Percentiles rank a stretch among this genome's conserved stretches.
These are phyloP conservation scores for Pouteria campechiana DNA, from an alignment of 179 eudicot species.

Conservation along the genomic window DNA sequence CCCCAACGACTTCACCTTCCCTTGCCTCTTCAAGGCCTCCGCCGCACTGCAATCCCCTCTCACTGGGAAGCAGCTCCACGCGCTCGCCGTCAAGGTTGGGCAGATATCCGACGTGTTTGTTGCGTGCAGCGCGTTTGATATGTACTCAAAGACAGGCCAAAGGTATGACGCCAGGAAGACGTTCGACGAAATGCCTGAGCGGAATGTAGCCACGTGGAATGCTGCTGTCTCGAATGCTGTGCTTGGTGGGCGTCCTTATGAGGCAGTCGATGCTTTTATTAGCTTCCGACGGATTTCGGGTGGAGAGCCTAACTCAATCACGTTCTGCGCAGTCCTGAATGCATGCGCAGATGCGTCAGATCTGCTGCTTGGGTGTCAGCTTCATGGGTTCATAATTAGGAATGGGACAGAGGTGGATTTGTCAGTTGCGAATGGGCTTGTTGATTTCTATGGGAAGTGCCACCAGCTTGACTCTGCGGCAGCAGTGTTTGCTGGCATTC, in stretches of 20 bases:
- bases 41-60: constrained; percentile 5
- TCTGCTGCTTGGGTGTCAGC: constrained; percentile 23
- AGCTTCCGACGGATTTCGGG: constrained; percentile 21
- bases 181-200: constrained; percentile 45
- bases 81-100: constrained; percentile 16
- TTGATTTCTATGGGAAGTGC: constrained; percentile 66
- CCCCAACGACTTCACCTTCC: constrained; percentile 62
- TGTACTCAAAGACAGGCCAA: constrained; percentile 27
- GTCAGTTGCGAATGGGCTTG: constrained; percentile 43
- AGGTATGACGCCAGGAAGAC: constrained; percentile 20
- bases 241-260: constrained; percentile 14
- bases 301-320: constrained; percentile 23
- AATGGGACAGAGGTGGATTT: constrained; percentile 31
- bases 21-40: constrained; percentile 33
- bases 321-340: constrained; percentile 34
- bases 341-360: constrained; percentile 31
- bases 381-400: constrained; percentile 34
- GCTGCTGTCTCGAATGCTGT: constrained; percentile 34
- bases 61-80: constrained; percentile 25
- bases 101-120: constrained; percentile 23
- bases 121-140: constrained; percentile 38
- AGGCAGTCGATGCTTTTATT: constrained; percentile 20
- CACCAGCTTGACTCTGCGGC: constrained; percentile 17
- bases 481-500: constrained; percentile 25
- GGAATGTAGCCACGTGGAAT: constrained; percentile 44